phyloP scores from a whole-genome alignment of 2,329 filamentous ascomycete genomes.

The Fusarium sambucinum region DNA sequence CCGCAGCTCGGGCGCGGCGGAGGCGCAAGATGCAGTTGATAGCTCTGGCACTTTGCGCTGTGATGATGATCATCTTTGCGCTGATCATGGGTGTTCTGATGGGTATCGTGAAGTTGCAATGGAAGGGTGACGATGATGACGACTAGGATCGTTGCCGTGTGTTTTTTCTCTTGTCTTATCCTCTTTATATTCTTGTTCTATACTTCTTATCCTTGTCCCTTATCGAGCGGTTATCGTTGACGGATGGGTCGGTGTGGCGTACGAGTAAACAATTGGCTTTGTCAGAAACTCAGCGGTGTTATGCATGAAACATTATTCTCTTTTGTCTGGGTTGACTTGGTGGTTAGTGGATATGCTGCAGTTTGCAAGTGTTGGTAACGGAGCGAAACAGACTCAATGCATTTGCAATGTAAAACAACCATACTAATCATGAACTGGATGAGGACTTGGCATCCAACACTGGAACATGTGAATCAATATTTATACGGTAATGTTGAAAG shows the following conservation, averaged over 20 bases:
- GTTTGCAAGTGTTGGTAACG: neutral
- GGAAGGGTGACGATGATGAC: constrained; percentile 28
- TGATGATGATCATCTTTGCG: constrained; percentile 45
- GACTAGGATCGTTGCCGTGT: neutral
- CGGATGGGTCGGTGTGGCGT: constrained; percentile 26
- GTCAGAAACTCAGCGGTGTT: neutral
- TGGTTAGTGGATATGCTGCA: neutral
- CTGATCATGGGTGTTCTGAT: constrained; percentile 46
- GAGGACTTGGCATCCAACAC: neutral
- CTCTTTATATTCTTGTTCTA: neutral
- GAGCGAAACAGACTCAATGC: neutral
- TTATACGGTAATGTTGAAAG: neutral
- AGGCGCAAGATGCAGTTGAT: constrained; percentile 43
- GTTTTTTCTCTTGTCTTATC: neutral
- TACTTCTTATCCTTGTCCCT: neutral
- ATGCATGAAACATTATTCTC: neutral
- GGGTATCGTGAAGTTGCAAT: constrained; percentile 45
- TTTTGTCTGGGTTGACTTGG: neutral
- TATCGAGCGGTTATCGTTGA: neutral
- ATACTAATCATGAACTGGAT: neutral
- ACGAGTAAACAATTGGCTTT: neutral
- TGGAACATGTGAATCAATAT: neutral
- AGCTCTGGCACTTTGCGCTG: constrained; percentile 33
- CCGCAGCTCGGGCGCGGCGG: constrained; percentile 39
- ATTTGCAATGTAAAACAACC: neutral